phyloP scores from a whole-genome alignment of 2,329 filamentous ascomycete genomes.

The Fusarium citri region DNA sequence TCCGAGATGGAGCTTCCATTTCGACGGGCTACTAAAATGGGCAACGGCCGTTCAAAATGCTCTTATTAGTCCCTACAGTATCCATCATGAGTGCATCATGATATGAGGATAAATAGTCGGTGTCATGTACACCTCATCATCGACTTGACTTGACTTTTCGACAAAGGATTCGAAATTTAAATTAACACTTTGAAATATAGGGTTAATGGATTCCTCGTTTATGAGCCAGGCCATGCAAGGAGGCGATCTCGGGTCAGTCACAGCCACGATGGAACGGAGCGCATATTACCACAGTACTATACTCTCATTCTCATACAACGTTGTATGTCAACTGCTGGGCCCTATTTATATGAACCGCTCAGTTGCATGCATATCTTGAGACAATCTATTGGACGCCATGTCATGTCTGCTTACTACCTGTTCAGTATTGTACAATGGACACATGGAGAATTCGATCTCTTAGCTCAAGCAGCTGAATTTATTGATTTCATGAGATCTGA shows the following conservation, averaged over 20 bases:
- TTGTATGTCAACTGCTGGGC: constrained; percentile 21
- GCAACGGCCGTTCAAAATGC: constrained; percentile 16
- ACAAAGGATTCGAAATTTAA: background rate
- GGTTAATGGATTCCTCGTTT: constrained; percentile 1
- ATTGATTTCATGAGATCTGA: constrained; percentile 8
- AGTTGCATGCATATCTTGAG: constrained; percentile 1
- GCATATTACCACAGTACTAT: background rate
- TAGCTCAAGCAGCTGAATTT: background rate
- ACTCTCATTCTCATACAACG: constrained; percentile 20
- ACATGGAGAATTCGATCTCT: constrained; percentile 1
- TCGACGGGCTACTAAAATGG: constrained; percentile 16
- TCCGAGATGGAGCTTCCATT: constrained; percentile 27
- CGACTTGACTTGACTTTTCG: too few species aligned
- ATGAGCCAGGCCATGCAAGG: constrained; percentile 25
- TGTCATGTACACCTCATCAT: background rate
- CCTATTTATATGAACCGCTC: background rate
- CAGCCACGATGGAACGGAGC: constrained; percentile 34
- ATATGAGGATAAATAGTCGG: background rate
- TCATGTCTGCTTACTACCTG: constrained; percentile 9
- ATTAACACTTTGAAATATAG: background rate
- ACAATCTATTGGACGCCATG: constrained; percentile 1
- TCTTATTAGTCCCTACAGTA: background rate
- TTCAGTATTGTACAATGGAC: background rate
- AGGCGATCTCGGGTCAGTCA: constrained; percentile 31
- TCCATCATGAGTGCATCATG: background rate